A percentile compares a stretch with the other conserved stretches of the same genome.
phyloP scores from a whole-genome alignment of 2,329 filamentous ascomycete genomes.

The Fusarium sp. region DNA sequence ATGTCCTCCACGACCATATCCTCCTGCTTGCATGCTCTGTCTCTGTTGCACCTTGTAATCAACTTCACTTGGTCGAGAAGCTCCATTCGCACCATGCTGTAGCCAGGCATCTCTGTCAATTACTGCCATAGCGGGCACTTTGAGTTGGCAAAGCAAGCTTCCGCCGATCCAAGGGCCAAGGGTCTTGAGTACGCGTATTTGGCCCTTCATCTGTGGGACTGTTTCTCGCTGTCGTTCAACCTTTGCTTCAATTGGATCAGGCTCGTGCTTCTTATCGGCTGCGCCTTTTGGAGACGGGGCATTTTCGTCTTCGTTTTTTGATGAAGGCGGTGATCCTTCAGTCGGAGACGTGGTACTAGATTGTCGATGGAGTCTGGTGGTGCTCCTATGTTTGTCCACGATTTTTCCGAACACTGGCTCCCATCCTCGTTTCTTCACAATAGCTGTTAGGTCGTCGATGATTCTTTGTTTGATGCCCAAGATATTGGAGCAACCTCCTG shows the following conservation, averaged over 20 bases:
- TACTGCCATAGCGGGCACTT: constrained; percentile 74
- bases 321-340: constrained; percentile 38
- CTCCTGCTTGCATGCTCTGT: constrained; percentile 72
- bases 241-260: constrained; percentile 53
- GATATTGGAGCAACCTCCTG: constrained; percentile 81
- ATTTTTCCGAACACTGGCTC: constrained; percentile 78
- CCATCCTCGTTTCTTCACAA: constrained; percentile 80
- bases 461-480: constrained; percentile 83
- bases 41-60: constrained; percentile 68
- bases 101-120: constrained; percentile 79
- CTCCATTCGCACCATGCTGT: constrained; percentile 72
- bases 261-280: constrained; percentile 42
- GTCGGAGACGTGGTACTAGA: constrained; percentile 37
- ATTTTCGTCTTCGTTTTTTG: constrained; percentile 41
- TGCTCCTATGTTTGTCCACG: constrained; percentile 64
- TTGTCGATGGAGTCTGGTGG: constrained; percentile 55
- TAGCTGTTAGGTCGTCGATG: constrained; percentile 75
- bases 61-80: constrained; percentile 68
- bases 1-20: constrained; percentile 55
- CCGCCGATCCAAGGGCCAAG: constrained; percentile 81
- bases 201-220: constrained; percentile 63
- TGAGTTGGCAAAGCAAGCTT: constrained; percentile 75
- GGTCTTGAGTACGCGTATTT: constrained; percentile 73
- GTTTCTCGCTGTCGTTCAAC: constrained; percentile 49
- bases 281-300: constrained; percentile 37